Base-by-base conservation (phyloP, 192 early-diverging fungal genomes). In the Lunasporangiospora selenospora region DNA sequence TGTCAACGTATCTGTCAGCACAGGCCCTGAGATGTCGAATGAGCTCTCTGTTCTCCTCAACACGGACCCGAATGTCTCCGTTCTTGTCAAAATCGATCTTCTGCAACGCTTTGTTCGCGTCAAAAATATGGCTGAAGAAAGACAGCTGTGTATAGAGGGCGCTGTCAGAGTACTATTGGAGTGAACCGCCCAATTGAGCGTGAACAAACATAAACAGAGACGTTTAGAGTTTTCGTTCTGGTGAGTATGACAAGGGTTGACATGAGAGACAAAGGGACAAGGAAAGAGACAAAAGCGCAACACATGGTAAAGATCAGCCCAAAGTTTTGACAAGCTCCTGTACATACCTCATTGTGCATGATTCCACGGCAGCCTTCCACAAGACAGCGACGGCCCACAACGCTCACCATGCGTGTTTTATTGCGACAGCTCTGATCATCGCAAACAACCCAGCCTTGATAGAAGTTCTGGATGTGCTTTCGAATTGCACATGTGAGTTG, bases 131-230 rank as follows among this genome's bases (percentile, higher is more conserved):
- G 33, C 84, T 81, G 58, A 85, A 92, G 62, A 91, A 98, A 46
- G 81, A 77, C 26, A 98, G 57, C 80, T 98, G 95, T 24, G 84
- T 90, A 71, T 94, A 92, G 6, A 98, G 78, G 60, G 53, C 58
- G 32, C 77, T 81, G 60, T 96, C 94, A 27, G 88, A 78, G 61
- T 90, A 96, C 85, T 92, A 58, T n/a, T n/a, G n/a, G n/a, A n/a
- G n/a, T n/a, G n/a, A n/a, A n/a, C n/a, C n/a, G n/a, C n/a, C n/a
- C n/a, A n/a, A n/a, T n/a, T n/a, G n/a, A n/a, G n/a, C n/a, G n/a
- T n/a, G n/a, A n/a, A n/a, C n/a, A n/a, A n/a, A n/a, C n/a, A n/a
- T n/a, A n/a, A n/a, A n/a, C n/a, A n/a, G n/a, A n/a, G n/a, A n/a
- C n/a, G n/a, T n/a, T n/a, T n/a, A n/a, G n/a, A n/a, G n/a, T n/a